Evolutionary conservation across 148 eudicot species (phyloP).

Genomic region (Polygonum maritimum): DNA sequence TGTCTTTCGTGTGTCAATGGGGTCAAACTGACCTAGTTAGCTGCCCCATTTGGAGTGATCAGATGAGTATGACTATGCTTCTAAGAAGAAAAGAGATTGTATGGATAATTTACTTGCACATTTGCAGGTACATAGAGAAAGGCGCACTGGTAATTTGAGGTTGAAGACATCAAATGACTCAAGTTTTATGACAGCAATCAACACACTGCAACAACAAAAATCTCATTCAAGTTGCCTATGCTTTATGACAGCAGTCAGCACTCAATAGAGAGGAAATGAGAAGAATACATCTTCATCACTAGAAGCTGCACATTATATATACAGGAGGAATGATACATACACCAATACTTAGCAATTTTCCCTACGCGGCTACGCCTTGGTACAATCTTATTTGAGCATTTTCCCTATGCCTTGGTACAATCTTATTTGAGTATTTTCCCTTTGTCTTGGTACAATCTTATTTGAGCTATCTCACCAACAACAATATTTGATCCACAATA

Average conservation of each 20-base stretch:
- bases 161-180: slow-evolving; percentile 65
- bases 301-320: background rate
- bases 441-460: background rate
- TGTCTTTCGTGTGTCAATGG: no score
- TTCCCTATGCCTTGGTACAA: background rate
- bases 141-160: slow-evolving; percentile 64
- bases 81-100: background rate
- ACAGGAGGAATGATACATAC: background rate
- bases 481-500: background rate
- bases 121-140: slow-evolving; percentile 46
- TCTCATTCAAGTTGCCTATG: background rate
- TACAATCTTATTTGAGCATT: background rate
- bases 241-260: background rate
- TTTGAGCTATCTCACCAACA: background rate
- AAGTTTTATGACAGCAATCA: slow-evolving; percentile 56
- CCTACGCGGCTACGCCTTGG: background rate
- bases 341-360: background rate
- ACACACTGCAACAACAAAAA: slow-evolving; percentile 17
- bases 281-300: no score
- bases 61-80: no score
- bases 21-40: no score
- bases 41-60: no score
- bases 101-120: background rate
- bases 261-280: background rate
- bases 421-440: background rate